Evolutionary conservation across 1,284 basidiomycete species (phyloP), one percentile per base, ranked within the genome.

Genomic region (Ganoderma boninense): DNA sequence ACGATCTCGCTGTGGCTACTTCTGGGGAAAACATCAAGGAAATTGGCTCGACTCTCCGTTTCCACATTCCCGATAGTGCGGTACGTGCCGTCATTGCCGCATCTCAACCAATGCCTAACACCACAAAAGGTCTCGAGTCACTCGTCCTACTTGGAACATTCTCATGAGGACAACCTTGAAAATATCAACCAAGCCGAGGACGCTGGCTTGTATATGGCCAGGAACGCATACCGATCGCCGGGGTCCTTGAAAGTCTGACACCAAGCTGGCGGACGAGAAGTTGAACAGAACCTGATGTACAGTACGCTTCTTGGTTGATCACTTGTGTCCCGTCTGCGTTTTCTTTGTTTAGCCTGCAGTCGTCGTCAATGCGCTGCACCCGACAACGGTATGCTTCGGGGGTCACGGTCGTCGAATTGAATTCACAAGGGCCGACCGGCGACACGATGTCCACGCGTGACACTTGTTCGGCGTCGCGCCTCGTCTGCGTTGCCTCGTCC

Each of bases 231-330:
- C 62, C 20, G 40, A 29, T 56, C 56, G 11, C 32, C 56, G n/a
- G 43, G 43, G 38, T 64, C 67, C 10, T 64, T 62, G 62, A 64
- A 68, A 35, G 66, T 60, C 35, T 44, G 18, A 62, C 57, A 1
- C 35, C 18, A 26, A 4, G 38, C 10, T 23, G 32, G 23, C 20
- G 23, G 20, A 54, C 10, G 23, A 61, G 65, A 40, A 26, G 26
- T 10, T 18, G 26, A 23, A 46, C 62, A 56, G 46, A n/a, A 62
- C 20, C 23, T 54, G 35, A 14, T 67, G 62, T 67, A 63, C 40
- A 42, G 40, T 67, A 67, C 20, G 49, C 26, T 14, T 59, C 46
- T 43, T 42, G 64, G 57, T 57, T 29, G 61, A 46, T 62, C 57
- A 18, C 1, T 5, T 40, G 57, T 62, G n/a, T 62, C 3, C 38